Conservation (phyloP, 331 rosid species). For the Stylosanthes scabra region DNA sequence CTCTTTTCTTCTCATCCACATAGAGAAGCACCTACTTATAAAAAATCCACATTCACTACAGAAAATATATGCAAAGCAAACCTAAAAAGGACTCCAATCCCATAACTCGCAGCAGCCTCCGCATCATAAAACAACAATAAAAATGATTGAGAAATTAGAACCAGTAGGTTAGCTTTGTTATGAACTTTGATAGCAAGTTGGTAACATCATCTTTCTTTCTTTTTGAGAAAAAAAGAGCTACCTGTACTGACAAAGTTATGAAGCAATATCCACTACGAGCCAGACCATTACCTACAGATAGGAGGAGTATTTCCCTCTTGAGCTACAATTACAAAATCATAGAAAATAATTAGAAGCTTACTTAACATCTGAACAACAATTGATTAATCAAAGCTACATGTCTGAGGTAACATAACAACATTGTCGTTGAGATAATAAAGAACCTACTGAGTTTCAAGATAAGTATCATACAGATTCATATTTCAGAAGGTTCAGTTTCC, state of each 20-base stretch:
- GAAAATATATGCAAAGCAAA: constrained; percentile 30
- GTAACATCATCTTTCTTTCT: constrained; percentile 31
- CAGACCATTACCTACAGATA: constrained; percentile 81
- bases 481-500: constrained; percentile 77
- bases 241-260: constrained; percentile 80
- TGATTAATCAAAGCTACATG: constrained; percentile 29
- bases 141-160: constrained; percentile 18
- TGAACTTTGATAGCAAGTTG: constrained; percentile 15
- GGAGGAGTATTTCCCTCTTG: constrained; percentile 82
- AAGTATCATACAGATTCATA: constrained; percentile 91
- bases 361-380: constrained; percentile 15
- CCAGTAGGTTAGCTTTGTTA: constrained; percentile 7
- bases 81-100: constrained; percentile 74
- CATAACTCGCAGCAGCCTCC: constrained; percentile 84
- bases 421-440: constrained; percentile 38
- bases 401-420: constrained; percentile 14
- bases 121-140: constrained; percentile 22
- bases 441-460: constrained; percentile 53
- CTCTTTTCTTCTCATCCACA: too few species aligned
- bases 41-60: background rate
- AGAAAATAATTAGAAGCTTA: constrained; percentile 38
- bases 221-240: constrained; percentile 58
- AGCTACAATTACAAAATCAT: constrained; percentile 55
- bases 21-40: background rate
- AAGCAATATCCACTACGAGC: constrained; percentile 84